phyloP scores from a whole-genome alignment of 1,284 basidiomycete species.

The Melampsora larici-populina region DNA sequence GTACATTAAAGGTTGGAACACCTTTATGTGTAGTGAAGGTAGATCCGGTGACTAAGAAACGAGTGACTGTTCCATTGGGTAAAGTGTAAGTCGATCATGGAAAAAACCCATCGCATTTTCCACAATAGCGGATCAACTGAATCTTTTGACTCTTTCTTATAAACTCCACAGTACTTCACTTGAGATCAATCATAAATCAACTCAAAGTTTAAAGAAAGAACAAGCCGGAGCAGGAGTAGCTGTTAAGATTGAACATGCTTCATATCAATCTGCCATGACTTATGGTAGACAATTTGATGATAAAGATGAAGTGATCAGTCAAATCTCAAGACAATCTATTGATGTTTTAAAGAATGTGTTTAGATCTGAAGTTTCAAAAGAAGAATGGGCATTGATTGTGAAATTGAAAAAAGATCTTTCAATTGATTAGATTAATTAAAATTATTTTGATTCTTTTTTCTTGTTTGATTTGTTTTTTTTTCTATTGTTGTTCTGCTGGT shows the following conservation, averaged over 20 bases:
- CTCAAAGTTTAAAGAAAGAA: slow-evolving; percentile 79
- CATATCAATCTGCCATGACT: slow-evolving; percentile 92
- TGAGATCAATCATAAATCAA: slow-evolving; percentile 83
- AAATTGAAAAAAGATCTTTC: slow-evolving; percentile 75
- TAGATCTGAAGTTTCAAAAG: slow-evolving; percentile 80
- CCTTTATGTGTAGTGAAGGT: slow-evolving; percentile 90
- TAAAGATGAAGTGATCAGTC: slow-evolving; percentile 86
- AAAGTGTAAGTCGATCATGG: slow-evolving; percentile 70
- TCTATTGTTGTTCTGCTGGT: too few species aligned
- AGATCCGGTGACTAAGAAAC: slow-evolving; percentile 80
- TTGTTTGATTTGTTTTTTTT: too few species aligned
- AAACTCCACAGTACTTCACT: slow-evolving; percentile 68
- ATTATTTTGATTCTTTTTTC: too few species aligned
- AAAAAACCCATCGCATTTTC: neutral
- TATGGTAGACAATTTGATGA: slow-evolving; percentile 89
- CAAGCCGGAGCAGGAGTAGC: slow-evolving; percentile 95
- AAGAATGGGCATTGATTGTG: slow-evolving; percentile 93
- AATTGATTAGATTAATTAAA: slow-evolving; percentile 52
- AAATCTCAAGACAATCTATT: slow-evolving; percentile 85
- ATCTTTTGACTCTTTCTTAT: neutral
- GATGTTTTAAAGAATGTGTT: slow-evolving; percentile 89
- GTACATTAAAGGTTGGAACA: slow-evolving; percentile 85
- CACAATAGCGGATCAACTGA: neutral
- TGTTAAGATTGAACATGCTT: slow-evolving; percentile 96
- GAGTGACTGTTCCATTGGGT: slow-evolving; percentile 84